Evolutionary conservation across 164 flowering plant genomes (phyloP).

Genomic region (Chloranthus sessilifolius): DNA sequence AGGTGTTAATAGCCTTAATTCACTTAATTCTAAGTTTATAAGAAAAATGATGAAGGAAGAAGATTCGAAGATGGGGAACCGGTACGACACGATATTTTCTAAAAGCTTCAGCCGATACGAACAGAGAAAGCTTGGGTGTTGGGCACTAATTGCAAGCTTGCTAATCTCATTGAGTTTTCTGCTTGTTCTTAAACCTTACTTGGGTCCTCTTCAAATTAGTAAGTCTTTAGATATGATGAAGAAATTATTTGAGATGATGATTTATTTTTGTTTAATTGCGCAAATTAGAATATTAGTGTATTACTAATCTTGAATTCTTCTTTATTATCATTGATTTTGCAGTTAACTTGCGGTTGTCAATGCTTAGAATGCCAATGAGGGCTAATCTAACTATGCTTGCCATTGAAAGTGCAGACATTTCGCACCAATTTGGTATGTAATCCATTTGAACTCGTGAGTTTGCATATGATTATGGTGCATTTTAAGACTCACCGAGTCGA

Average conservation of each 20-base stretch:
- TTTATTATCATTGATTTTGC: constrained; percentile 12
- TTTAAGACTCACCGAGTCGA: no score
- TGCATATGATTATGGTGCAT: no score
- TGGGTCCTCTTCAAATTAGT: constrained; percentile 36
- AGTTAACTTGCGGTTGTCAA: constrained; percentile 37
- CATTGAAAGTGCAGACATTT: constrained; percentile 12
- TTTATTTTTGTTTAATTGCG: no score
- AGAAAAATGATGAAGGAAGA: neutral
- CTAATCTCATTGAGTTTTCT: constrained; percentile 21
- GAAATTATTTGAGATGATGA: no score
- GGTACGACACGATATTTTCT: constrained; percentile 25
- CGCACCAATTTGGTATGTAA: constrained; percentile 8
- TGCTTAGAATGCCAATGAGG: no score
- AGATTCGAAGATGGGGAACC: neutral
- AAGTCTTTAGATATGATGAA: no score
- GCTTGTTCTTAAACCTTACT: constrained; percentile 30
- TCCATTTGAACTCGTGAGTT: neutral
- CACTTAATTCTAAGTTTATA: neutral
- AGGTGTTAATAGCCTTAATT: neutral
- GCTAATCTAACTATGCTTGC: constrained; percentile 19
- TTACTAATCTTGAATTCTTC: no score
- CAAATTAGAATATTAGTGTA: no score
- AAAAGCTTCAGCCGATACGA: constrained; percentile 38
- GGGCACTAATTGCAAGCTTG: constrained; percentile 24
- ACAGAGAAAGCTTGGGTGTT: constrained; percentile 29